Evolutionary conservation across 2,329 filamentous ascomycete species (phyloP).

Genomic region (Aspergillus sp.): DNA sequence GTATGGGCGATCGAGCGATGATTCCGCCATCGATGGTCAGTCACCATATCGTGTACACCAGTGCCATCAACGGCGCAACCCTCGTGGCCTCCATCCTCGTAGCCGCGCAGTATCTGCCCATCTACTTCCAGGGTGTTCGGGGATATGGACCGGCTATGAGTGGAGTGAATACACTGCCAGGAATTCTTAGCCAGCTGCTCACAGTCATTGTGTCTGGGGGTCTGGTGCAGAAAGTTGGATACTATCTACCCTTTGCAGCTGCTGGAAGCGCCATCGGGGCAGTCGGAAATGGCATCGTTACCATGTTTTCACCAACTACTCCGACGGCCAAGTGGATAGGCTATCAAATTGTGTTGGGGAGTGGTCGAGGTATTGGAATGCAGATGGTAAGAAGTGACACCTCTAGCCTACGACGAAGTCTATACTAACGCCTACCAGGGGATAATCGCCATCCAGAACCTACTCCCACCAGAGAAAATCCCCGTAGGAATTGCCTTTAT

Average conservation of each 20-base stretch:
- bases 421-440: conserved; percentile 20
- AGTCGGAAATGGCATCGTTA: conserved; percentile 44
- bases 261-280: conserved; percentile 28
- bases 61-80: not conserved
- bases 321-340: conserved; percentile 46
- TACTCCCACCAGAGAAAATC: not conserved
- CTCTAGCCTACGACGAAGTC: not conserved
- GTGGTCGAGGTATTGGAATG: conserved; percentile 39
- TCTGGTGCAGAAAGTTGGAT: conserved; percentile 32
- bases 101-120: conserved; percentile 25
- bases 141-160: conserved; percentile 27
- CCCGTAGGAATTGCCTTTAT: not conserved
- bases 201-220: conserved; percentile 33
- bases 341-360: conserved; percentile 48
- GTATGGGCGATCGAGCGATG: not conserved
- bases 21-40: not conserved
- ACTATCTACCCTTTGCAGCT: conserved; percentile 34
- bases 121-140: conserved; percentile 49
- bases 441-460: not conserved
- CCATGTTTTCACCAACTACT: conserved; percentile 39
- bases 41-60: not conserved
- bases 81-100: not conserved
- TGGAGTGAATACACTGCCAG: conserved; percentile 27
- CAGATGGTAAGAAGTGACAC: conserved; percentile 20
- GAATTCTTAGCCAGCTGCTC: conserved; percentile 33